phyloP scores from a whole-genome alignment of 768 basidiomycete species.

The Phaffia australis region DNA sequence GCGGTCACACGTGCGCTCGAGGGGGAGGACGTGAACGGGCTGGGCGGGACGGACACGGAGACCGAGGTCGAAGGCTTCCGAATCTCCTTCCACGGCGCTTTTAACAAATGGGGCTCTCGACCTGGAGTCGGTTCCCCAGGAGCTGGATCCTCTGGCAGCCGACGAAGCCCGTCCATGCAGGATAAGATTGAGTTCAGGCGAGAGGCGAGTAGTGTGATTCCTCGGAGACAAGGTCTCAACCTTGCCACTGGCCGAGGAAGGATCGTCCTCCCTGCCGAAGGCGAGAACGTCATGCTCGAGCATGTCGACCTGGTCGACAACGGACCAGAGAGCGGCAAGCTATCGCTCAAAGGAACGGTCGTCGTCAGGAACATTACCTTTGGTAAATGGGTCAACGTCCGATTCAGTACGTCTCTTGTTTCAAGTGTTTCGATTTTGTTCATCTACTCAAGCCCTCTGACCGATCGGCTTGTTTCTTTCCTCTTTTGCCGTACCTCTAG shows the following conservation, averaged over 20 bases:
- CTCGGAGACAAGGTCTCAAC: conserved; percentile 16
- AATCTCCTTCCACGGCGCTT: not conserved
- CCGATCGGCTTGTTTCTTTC: not conserved
- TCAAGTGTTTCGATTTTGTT: not conserved
- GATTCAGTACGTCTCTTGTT: conserved; percentile 49
- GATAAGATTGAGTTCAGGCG: conserved; percentile 19
- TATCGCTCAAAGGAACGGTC: conserved; percentile 57
- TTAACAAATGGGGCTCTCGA: not conserved
- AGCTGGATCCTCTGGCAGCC: not conserved
- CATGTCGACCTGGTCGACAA: conserved; percentile 41
- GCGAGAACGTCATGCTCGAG: conserved; percentile 41
- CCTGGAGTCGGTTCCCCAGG: conserved; percentile 1
- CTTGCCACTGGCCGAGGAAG: conserved; percentile 12
- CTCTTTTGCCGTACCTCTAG: conserved; percentile 7
- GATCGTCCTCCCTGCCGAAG: conserved; percentile 27
- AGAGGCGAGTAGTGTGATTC: conserved; percentile 10
- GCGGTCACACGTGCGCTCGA: conserved; percentile 23
- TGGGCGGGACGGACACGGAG: conserved; percentile 22
- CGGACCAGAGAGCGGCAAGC: conserved; percentile 28
- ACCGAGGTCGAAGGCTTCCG: conserved; percentile 8
- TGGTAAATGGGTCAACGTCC: conserved; percentile 72
- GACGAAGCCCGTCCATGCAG: not conserved
- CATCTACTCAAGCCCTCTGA: not conserved
- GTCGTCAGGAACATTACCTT: conserved; percentile 77
- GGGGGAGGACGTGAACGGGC: conserved; percentile 19